Evolutionary conservation across 1,284 basidiomycete species (phyloP).

Genomic region (Ceratobasidium sp.): DNA sequence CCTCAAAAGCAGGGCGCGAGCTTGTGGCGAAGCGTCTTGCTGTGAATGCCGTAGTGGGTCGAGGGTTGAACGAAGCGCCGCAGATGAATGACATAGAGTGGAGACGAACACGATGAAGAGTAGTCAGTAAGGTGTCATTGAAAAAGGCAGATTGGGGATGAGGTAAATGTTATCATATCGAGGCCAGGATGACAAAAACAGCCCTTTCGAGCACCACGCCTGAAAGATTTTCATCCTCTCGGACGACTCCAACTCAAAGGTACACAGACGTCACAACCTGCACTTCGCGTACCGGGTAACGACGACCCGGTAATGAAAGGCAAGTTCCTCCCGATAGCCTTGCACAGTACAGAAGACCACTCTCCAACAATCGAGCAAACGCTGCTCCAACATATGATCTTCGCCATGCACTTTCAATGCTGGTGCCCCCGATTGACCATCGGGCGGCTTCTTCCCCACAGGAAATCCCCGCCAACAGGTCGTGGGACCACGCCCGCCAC

Average conservation of each 20-base stretch:
- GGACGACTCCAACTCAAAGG: not conserved
- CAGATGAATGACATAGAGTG: not conserved
- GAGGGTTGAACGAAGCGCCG: not conserved
- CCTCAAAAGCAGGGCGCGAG: constrained; percentile 75
- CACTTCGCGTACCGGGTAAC: not conserved
- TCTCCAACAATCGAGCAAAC: too few relatives aligned
- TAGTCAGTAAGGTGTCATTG: constrained; percentile 17
- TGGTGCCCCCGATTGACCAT: constrained; percentile 39
- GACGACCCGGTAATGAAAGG: constrained; percentile 3
- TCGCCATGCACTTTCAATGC: not conserved
- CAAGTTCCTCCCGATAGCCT: too few relatives aligned
- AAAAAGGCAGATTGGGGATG: constrained; percentile 7
- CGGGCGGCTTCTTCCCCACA: constrained; percentile 1
- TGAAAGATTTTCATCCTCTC: not conserved
- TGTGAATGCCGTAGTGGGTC: constrained; percentile 46
- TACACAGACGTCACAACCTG: constrained; percentile 5
- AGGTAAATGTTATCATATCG: constrained; percentile 19
- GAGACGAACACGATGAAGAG: not conserved
- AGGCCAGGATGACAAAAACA: not conserved
- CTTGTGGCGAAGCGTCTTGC: constrained; percentile 75
- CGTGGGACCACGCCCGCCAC: not conserved
- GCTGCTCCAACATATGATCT: constrained; percentile 24
- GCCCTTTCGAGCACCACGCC: too few relatives aligned
- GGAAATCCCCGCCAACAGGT: constrained; percentile 2
- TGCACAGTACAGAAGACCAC: too few relatives aligned